These are phyloP conservation scores for Melastoma malabathricum DNA, from an alignment of 345 rosid species.

Conservation along the genomic window DNA sequence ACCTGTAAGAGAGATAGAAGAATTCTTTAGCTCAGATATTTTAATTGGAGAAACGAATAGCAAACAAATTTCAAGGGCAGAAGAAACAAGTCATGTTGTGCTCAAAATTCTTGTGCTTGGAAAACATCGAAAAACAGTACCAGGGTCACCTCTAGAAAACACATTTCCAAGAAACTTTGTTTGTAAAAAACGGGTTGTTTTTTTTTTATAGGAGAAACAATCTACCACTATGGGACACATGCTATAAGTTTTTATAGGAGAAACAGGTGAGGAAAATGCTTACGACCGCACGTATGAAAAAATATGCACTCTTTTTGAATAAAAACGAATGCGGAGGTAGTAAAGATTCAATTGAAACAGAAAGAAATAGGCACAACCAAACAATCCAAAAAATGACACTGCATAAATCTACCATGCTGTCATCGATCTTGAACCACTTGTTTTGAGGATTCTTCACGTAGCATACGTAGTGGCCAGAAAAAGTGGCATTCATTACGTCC, in stretches of 20 bases:
- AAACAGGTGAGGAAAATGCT: too few species aligned
- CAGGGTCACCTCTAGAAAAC: too few species aligned
- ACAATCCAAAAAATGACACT: neutral
- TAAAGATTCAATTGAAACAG: neutral
- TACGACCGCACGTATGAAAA: neutral
- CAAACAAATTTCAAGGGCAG: too few species aligned
- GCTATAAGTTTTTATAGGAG: too few species aligned
- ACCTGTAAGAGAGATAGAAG: conserved; percentile 38
- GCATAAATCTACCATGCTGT: conserved; percentile 49
- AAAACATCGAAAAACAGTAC: too few species aligned
- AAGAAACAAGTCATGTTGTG: too few species aligned
- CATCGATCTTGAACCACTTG: conserved; percentile 95
- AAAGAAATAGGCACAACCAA: neutral
- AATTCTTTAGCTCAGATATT: neutral
- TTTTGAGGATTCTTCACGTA: conserved; percentile 64
- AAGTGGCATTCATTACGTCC: conserved; percentile 86
- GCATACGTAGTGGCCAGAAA: conserved; percentile 93
- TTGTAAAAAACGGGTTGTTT: too few species aligned
- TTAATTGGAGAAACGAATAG: neutral
- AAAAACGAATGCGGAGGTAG: neutral
- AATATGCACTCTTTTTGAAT: neutral
- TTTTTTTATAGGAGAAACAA: too few species aligned
- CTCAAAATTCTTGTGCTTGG: too few species aligned
- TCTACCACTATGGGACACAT: too few species aligned
- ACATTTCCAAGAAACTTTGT: too few species aligned